Conservation (phyloP, 2,329 filamentous ascomycete genomes). For the Diaporthe vexans region DNA sequence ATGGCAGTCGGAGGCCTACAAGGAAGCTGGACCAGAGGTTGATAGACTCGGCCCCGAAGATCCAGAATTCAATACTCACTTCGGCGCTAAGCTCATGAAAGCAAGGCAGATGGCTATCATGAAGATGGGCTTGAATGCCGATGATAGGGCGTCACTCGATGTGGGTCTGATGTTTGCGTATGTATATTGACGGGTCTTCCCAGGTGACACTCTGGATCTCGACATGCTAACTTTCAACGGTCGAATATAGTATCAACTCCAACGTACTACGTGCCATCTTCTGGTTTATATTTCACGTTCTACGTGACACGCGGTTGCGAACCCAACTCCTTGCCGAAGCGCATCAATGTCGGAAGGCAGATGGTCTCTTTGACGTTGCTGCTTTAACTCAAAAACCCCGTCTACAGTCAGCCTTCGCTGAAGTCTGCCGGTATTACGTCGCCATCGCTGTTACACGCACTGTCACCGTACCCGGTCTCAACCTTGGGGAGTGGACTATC, state of each 20-base stretch:
- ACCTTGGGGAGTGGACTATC: neutral
- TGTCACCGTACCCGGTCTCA: neutral
- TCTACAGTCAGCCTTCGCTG: neutral
- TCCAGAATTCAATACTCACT: neutral
- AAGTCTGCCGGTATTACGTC: neutral
- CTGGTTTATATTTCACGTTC: neutral
- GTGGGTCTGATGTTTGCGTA: constrained; percentile 8
- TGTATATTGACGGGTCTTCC: neutral
- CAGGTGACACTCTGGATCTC: neutral
- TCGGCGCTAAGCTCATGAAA: neutral
- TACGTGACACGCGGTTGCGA: neutral
- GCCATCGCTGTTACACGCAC: neutral
- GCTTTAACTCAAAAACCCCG: neutral
- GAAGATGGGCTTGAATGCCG: neutral
- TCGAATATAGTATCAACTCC: neutral
- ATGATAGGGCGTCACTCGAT: neutral
- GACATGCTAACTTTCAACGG: neutral
- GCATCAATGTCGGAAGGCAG: neutral
- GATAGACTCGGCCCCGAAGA: neutral
- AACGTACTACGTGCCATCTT: neutral
- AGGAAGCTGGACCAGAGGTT: neutral
- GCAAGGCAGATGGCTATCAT: neutral
- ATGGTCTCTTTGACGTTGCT: neutral
- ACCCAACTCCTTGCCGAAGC: neutral
- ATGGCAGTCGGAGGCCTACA: neutral